Conservation (phyloP, 305 asterid genomes). For the Fraxinus floribunda region DNA sequence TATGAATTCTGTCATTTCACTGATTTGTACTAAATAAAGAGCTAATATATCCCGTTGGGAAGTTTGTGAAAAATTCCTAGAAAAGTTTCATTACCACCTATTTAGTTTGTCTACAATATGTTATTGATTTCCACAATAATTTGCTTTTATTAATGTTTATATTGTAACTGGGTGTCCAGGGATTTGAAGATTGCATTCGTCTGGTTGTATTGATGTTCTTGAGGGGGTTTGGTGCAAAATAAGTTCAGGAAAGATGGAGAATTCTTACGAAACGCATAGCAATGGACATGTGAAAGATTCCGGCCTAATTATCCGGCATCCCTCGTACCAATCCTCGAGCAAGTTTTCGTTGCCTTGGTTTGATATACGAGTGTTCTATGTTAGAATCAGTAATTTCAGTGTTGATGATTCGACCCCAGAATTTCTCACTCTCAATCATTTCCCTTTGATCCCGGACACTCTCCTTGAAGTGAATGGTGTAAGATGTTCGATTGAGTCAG, state of each 20-base stretch:
- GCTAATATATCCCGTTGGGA: not conserved
- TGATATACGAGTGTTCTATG: slow-evolving; percentile 77
- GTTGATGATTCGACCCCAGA: slow-evolving; percentile 44
- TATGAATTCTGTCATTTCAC: not conserved
- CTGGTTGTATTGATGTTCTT: slow-evolving; percentile 25
- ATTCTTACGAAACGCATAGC: slow-evolving; percentile 40
- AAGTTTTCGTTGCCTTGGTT: slow-evolving; percentile 55
- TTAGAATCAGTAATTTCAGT: slow-evolving; percentile 47
- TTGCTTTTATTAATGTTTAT: not conserved
- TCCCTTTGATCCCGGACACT: slow-evolving; percentile 42
- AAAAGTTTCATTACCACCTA: not conserved
- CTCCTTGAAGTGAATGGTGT: slow-evolving; percentile 49
- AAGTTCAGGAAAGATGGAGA: slow-evolving; percentile 50
- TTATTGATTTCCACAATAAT: not conserved
- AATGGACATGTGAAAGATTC: slow-evolving; percentile 52
- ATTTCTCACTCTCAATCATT: slow-evolving; percentile 37
- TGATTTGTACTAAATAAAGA: not conserved
- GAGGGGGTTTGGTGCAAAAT: slow-evolving; percentile 31
- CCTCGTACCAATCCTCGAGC: slow-evolving; percentile 43
- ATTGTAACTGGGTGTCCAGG: slow-evolving; percentile 17
- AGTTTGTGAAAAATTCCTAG: not conserved
- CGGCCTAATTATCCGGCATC: slow-evolving; percentile 54
- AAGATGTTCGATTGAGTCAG: slow-evolving; percentile 34
- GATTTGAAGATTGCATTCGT: not conserved
- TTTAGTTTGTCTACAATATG: not conserved